Evolutionary conservation across 78 protist genomes (phyloP).

Genomic region (Monocercomonoides exilis): DNA sequence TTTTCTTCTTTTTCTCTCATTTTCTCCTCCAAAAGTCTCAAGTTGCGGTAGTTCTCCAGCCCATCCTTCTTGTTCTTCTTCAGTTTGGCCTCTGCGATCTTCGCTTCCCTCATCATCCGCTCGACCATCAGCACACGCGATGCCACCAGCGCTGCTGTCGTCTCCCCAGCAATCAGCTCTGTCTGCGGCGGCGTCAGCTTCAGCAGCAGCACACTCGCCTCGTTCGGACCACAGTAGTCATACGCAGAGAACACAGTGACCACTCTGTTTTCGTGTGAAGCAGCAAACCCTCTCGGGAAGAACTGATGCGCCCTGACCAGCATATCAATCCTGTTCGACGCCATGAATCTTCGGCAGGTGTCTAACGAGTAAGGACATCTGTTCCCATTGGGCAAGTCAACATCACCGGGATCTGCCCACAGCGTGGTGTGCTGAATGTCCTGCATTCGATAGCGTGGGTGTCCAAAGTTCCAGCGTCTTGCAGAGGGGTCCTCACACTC

Average conservation of each 20-base stretch:
- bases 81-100: too few relatives aligned
- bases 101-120: too few relatives aligned
- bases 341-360: neutral
- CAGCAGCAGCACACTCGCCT: neutral
- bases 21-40: too few relatives aligned
- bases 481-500: neutral
- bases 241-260: neutral
- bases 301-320: neutral
- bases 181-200: neutral
- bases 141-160: too few relatives aligned
- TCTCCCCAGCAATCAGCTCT: too few relatives aligned
- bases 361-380: neutral
- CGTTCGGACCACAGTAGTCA: neutral
- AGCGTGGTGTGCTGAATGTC: neutral
- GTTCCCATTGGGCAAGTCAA: neutral
- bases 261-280: neutral
- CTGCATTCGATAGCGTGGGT: neutral
- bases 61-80: too few relatives aligned
- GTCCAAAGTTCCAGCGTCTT: too few relatives aligned
- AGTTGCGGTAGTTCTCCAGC: too few relatives aligned
- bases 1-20: too few relatives aligned
- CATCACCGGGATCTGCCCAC: neutral
- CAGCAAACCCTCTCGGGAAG: neutral
- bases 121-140: too few relatives aligned
- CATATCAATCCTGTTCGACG: neutral